phyloP scores from a whole-genome alignment of 768 basidiomycete species.

The Russula sp. region DNA sequence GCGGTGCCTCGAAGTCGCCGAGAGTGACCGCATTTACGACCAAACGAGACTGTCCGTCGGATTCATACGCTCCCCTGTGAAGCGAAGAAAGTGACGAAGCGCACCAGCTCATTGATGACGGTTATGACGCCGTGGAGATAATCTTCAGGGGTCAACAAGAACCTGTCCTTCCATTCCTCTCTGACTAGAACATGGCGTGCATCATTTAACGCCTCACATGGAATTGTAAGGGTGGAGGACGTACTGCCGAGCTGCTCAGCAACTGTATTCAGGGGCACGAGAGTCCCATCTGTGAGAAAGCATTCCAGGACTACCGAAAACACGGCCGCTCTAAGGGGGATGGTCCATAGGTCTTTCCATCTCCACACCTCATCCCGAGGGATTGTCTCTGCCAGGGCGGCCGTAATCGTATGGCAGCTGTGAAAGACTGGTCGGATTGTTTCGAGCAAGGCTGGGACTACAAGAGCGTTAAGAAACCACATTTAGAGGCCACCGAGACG shows the following conservation, averaged over 20 bases:
- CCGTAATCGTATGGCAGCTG: constrained; percentile 47
- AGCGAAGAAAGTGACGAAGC: constrained; percentile 24
- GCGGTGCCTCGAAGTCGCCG: constrained; percentile 72
- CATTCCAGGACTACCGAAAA: constrained; percentile 61
- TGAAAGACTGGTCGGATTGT: constrained; percentile 49
- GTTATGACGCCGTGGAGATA: constrained; percentile 77
- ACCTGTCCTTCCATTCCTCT: constrained; percentile 61
- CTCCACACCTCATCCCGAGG: constrained; percentile 75
- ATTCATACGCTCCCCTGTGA: background rate
- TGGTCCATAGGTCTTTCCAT: constrained; percentile 81
- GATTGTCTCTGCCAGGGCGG: constrained; percentile 50
- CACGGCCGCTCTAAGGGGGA: constrained; percentile 58
- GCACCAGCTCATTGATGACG: constrained; percentile 74
- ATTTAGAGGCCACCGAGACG: background rate
- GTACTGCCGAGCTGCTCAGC: constrained; percentile 61
- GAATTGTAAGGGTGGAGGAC: constrained; percentile 26
- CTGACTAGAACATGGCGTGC: constrained; percentile 41
- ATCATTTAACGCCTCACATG: background rate
- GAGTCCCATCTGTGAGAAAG: constrained; percentile 52
- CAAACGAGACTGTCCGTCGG: constrained; percentile 55
- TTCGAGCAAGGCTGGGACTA: constrained; percentile 58
- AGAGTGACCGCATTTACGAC: constrained; percentile 80
- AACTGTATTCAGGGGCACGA: constrained; percentile 51
- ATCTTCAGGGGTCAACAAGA: constrained; percentile 64
- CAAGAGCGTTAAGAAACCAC: background rate